Percentiles rank a stretch among this genome's conserved stretches.
Evolutionary conservation across 148 eudicot genomes (phyloP).

Genomic region (Arbutus unedo): DNA sequence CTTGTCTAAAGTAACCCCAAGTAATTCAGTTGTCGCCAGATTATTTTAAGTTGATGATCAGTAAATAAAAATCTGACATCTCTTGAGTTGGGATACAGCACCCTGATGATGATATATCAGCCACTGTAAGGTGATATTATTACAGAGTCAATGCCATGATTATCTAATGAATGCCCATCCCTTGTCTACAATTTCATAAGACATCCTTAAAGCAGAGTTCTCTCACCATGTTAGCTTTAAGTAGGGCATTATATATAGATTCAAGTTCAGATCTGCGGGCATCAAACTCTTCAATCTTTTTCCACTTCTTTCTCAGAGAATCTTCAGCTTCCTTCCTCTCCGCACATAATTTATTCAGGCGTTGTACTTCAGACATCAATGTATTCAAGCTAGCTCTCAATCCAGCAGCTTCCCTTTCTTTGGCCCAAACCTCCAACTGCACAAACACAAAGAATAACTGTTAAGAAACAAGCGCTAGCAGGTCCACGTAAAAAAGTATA

Average conservation of each 20-base stretch:
- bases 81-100: background rate
- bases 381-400: constrained; percentile 85
- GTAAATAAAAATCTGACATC: background rate
- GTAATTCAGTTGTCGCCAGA: background rate
- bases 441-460: constrained; percentile 21
- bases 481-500: background rate
- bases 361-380: constrained; percentile 80
- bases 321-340: constrained; percentile 99
- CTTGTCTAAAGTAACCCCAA: background rate
- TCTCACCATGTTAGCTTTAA: constrained; percentile 81
- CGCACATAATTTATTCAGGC: constrained; percentile 76
- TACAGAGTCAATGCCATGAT: background rate
- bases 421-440: constrained; percentile 93
- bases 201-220: background rate
- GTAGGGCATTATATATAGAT: constrained; percentile 67
- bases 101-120: constrained; percentile 3
- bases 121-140: background rate
- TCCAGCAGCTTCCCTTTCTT: constrained; percentile 97
- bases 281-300: constrained; percentile 97
- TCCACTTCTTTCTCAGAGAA: constrained; percentile 90
- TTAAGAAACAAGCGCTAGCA: background rate
- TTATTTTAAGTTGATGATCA: background rate
- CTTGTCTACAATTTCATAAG: background rate
- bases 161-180: background rate
- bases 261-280: constrained; percentile 97